phyloP scores from a whole-genome alignment of 371 early-diverging fungal genomes.

The Ordospora colligata region DNA sequence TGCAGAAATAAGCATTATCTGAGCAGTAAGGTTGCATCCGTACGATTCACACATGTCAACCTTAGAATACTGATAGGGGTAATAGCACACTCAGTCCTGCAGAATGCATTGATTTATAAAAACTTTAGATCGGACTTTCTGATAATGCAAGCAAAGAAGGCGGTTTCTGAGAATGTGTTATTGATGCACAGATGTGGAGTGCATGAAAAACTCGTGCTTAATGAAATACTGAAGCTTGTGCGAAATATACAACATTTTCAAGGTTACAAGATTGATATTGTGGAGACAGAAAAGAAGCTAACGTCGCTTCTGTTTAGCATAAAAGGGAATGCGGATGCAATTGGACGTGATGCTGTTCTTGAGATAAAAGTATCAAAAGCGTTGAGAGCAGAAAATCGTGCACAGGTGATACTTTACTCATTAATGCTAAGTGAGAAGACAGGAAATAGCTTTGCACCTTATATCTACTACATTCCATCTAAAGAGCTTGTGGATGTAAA shows the following conservation, averaged over 20 bases:
- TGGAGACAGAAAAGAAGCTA: slow-evolving; percentile 37
- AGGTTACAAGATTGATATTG: not conserved
- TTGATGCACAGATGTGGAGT: slow-evolving; percentile 11
- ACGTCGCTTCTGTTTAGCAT: slow-evolving; percentile 27
- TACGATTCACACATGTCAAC: slow-evolving; percentile 25
- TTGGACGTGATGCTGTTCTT: slow-evolving; percentile 17
- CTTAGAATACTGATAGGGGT: slow-evolving; percentile 33
- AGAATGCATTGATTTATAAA: slow-evolving; percentile 1
- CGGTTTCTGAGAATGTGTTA: slow-evolving; percentile 9
- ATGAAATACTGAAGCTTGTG: slow-evolving; percentile 18
- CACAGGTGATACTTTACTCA: slow-evolving; percentile 47
- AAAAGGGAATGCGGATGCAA: slow-evolving; percentile 47
- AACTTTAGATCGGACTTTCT: slow-evolving; percentile 24
- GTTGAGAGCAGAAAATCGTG: slow-evolving; percentile 26
- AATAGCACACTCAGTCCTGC: slow-evolving; percentile 32
- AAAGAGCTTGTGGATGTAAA: slow-evolving; percentile 18
- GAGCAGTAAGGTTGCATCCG: slow-evolving; percentile 22
- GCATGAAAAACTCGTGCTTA: slow-evolving; percentile 3
- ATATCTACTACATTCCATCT: slow-evolving; percentile 32
- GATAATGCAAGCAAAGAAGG: not conserved
- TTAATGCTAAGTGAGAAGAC: slow-evolving; percentile 36
- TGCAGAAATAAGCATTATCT: slow-evolving; percentile 41
- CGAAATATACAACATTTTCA: slow-evolving; percentile 24
- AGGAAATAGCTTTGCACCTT: slow-evolving; percentile 9
- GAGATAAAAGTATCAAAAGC: slow-evolving; percentile 48